Base-by-base conservation (phyloP, 345 rosid species). In the Erucastrum elatum region DNA sequence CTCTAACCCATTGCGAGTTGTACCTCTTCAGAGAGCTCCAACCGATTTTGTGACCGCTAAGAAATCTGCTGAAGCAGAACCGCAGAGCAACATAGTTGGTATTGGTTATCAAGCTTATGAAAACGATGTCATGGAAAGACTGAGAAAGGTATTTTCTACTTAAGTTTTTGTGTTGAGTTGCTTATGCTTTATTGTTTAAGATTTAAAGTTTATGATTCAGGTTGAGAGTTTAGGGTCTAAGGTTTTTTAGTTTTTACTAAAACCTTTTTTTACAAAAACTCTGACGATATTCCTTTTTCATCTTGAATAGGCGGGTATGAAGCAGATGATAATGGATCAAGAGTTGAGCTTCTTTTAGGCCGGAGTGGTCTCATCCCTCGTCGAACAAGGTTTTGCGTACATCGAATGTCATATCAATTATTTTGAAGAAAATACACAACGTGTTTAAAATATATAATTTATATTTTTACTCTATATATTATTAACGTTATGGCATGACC, bases 51-150 rank as follows among this genome's bases (percentile, higher is more conserved):
- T 81, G 4, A 75, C 77, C 2, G 81, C 77, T 0, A 82, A 80
- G 59, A 85, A 78, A 53, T 25, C 86, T 6, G 72, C 49, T 41
- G 95, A 91, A 71, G 77, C 83, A 46, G 87, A 90, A 60, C 84
- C 70, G 6, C 39, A 80, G 4, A 84, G 81, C 75, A 87, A 86
- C 73, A 80, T 91, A 80, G 94, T 87, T 11, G 98, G 99, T 30
- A 80, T 86, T 68, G 91, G 93, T 41, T 90, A 87, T 81, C 89
- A 91, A 81, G 86, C 90, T 31, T 88, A 77, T 75, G 99, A 95
- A 88, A 90, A 91, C 77, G 76, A 85, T 1, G 84, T 95, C 46
- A 63, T 95, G 80, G 79, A 86, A 82, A 93, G 85, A 77, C 90
- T 95, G 9, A 83, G 71, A 75, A 83, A 82, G 92, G 98, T 89